phyloP scores from a whole-genome alignment of 1,139 yeast genomes.

The Blastobotrys ciferrii region DNA sequence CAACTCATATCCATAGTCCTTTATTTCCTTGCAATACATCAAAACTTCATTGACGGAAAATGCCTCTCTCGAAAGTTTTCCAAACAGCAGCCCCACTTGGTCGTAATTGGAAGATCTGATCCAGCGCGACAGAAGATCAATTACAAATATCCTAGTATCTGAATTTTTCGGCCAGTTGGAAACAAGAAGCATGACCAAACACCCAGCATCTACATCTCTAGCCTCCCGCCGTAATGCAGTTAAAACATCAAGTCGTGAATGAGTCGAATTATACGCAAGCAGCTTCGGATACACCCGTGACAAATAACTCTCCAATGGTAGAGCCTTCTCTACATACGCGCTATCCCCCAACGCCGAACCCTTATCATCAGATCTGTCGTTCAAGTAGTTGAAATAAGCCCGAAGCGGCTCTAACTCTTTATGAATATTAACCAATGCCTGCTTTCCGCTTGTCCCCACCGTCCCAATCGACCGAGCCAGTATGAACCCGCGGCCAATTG shows the following conservation, averaged over 20 bases:
- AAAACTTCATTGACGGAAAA: constrained; percentile 1
- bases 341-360: background rate
- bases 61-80: background rate
- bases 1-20: background rate
- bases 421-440: background rate
- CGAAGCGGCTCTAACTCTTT: constrained; percentile 4
- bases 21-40: constrained; percentile 8
- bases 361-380: background rate
- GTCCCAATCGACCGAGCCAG: background rate
- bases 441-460: background rate
- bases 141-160: background rate
- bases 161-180: constrained; percentile 1
- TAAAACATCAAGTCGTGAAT: background rate
- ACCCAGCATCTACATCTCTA: background rate
- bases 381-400: background rate
- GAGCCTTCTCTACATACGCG: background rate
- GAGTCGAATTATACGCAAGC: background rate
- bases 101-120: background rate
- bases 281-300: background rate
- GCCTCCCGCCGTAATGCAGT: background rate
- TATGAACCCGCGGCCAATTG: background rate
- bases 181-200: background rate
- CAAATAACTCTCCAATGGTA: background rate
- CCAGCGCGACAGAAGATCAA: constrained; percentile 2
- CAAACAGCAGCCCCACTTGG: background rate